Evolutionary conservation across 345 rosid genomes (phyloP), one percentile per base, ranked within the genome.

Genomic region (Salix dunnii): DNA sequence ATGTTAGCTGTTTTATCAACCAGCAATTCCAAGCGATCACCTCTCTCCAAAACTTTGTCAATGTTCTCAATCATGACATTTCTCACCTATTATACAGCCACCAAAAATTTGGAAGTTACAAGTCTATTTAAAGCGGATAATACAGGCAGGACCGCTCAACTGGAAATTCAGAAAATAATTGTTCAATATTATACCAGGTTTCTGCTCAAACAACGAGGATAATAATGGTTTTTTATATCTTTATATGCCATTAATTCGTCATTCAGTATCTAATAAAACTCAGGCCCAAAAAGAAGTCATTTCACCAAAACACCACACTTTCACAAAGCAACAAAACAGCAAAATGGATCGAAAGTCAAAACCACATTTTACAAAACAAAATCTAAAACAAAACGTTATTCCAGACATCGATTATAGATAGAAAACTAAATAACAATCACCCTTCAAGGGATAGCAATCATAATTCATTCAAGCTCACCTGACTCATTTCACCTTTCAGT

Each of bases 1-100:
- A 93, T 90, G 80, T 92, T 88, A 55, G 93, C 91, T 12, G 98
- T 90, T 87, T 96, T 96, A 83, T 93, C 99, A 8, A 96, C 99
- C 48, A 96, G 87, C 92, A 96, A 81, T 78, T 93, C 99, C 86
- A 96, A 82, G 65, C 97, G 96, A 74, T 92, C 96, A 9, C 99
- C 98, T 87, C 97, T 91, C 80, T 89, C 94, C 70, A 96, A 86
- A 23, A 94, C 98, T 79, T 93, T 90, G 82, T 92, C 98, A 4
- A 96, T 94, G 80, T 96, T 96, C 85, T 96, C 96, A 79, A 93
- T 91, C 99, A 96, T 91, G 78, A 96, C 99, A 72, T 88, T 90
- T 49, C 93, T 87, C 72, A 95, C 98, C 99, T 93, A 31, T 36
- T 58, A 65, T 3, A 74, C 42, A 53, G 20, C 28, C 53, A 27